phyloP scores from a whole-genome alignment of 106 monocot species.

The Posidonia australis region DNA sequence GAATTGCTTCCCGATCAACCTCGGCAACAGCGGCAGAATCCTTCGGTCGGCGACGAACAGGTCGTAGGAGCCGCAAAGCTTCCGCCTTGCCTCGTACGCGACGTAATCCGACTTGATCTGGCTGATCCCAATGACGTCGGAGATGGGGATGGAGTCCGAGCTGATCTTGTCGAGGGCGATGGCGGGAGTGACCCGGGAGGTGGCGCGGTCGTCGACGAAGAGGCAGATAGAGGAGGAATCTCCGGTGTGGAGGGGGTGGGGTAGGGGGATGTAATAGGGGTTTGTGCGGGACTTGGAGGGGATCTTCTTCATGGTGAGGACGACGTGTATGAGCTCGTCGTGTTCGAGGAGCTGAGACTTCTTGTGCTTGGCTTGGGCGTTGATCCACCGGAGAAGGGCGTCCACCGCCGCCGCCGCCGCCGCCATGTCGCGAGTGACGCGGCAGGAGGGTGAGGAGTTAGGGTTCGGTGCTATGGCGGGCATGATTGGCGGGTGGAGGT shows the following conservation, averaged over 20 bases:
- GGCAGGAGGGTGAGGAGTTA: neutral
- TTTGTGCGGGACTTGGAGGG: slow-evolving; percentile 31
- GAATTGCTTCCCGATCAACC: too few species aligned
- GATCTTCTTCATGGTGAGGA: slow-evolving; percentile 37
- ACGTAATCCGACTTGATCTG: slow-evolving; percentile 12
- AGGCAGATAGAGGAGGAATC: too few species aligned
- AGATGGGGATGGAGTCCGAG: slow-evolving; percentile 1
- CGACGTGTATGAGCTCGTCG: slow-evolving; percentile 37
- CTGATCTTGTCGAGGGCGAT: neutral
- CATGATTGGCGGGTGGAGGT: neutral
- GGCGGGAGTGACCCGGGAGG: neutral
- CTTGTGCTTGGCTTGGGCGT: neutral
- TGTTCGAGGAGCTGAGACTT: too few species aligned
- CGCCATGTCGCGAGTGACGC: slow-evolving; percentile 7
- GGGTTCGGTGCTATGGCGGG: neutral
- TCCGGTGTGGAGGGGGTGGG: too few species aligned
- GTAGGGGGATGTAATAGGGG: slow-evolving; percentile 37
- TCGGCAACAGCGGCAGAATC: too few species aligned
- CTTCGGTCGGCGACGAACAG: slow-evolving; percentile 25
- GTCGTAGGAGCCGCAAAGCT: too few species aligned
- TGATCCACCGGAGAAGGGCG: slow-evolving; percentile 27
- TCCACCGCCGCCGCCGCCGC: slow-evolving; percentile 21
- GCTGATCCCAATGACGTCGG: slow-evolving; percentile 13
- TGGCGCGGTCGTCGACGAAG: slow-evolving; percentile 14
- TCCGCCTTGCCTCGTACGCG: slow-evolving; percentile 19